phyloP scores from a whole-genome alignment of 2,329 filamentous ascomycete genomes.

The Onygena corvina region DNA sequence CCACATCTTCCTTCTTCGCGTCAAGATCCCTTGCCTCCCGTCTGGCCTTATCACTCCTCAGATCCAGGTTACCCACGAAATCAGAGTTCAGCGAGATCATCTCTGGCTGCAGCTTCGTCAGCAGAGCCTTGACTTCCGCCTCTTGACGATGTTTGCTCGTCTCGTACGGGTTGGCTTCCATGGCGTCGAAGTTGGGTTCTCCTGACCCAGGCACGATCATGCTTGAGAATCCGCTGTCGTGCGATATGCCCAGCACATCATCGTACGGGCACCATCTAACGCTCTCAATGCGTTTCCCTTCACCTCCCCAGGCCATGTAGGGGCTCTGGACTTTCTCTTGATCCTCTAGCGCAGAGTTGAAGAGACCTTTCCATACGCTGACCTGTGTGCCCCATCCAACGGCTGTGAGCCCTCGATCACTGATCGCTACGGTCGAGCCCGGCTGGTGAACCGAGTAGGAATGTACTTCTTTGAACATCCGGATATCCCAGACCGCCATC shows the following conservation, averaged over 20 bases:
- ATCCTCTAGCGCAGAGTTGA: constrained; percentile 58
- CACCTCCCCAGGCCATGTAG: constrained; percentile 87
- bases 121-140: constrained; percentile 71
- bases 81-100: constrained; percentile 95
- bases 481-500: constrained; percentile 93
- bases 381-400: constrained; percentile 84
- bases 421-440: constrained; percentile 73
- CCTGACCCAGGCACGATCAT: constrained; percentile 89
- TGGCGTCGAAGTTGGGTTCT: constrained; percentile 87
- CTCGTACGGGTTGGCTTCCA: constrained; percentile 93
- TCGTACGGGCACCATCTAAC: constrained; percentile 91
- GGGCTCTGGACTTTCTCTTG: constrained; percentile 72
- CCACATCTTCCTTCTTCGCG: constrained; percentile 47
- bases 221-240: constrained; percentile 76
- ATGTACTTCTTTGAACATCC: constrained; percentile 86
- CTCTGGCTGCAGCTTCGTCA: constrained; percentile 90
- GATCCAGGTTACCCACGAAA: constrained; percentile 77
- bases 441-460: constrained; percentile 76
- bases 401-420: constrained; percentile 74
- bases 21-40: constrained; percentile 71
- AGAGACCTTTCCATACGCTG: constrained; percentile 83
- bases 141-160: constrained; percentile 86
- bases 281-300: constrained; percentile 67
- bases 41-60: constrained; percentile 64
- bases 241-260: constrained; percentile 75